These are phyloP conservation scores for Globisporangium nagaii DNA, from an alignment of 352 stramenopile genomes.

Conservation along the genomic window DNA sequence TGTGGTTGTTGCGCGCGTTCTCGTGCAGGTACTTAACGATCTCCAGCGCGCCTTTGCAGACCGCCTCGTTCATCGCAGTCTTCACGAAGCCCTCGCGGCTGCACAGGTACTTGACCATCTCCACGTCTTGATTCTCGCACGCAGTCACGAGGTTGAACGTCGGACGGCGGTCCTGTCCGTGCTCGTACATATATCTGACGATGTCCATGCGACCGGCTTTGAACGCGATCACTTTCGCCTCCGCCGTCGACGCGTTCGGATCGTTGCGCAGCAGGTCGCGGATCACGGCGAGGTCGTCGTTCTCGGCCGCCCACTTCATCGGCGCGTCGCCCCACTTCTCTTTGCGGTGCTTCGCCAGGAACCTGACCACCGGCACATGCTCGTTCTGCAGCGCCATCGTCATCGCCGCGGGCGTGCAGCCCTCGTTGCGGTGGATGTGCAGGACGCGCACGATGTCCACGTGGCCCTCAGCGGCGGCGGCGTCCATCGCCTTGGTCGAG, in stretches of 20 bases:
- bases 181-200: conserved; percentile 54
- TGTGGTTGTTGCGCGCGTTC: conserved; percentile 31
- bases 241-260: conserved; percentile 21
- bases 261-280: conserved; percentile 27
- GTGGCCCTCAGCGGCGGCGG: conserved; percentile 25
- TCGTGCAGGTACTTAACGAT: conserved; percentile 49
- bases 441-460: conserved; percentile 44
- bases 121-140: conserved; percentile 31
- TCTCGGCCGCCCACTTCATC: conserved; percentile 31
- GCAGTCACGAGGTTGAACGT: conserved; percentile 42
- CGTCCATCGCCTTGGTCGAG: conserved; percentile 38
- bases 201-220: conserved; percentile 30
- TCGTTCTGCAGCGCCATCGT: conserved; percentile 26
- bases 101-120: conserved; percentile 46
- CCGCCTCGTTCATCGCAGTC: conserved; percentile 40
- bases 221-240: conserved; percentile 48
- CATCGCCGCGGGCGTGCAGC: conserved; percentile 31
- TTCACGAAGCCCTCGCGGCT: conserved; percentile 50
- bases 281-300: conserved; percentile 24
- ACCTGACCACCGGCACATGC: conserved; percentile 31
- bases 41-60: conserved; percentile 33
- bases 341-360: conserved; percentile 36
- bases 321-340: conserved; percentile 38
- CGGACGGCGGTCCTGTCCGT: conserved; percentile 24
- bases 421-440: conserved; percentile 36